A percentile compares a stretch with the other conserved stretches of the same genome.
phyloP scores from a whole-genome alignment of 1,139 yeast species.

The Yarrowia galli region DNA sequence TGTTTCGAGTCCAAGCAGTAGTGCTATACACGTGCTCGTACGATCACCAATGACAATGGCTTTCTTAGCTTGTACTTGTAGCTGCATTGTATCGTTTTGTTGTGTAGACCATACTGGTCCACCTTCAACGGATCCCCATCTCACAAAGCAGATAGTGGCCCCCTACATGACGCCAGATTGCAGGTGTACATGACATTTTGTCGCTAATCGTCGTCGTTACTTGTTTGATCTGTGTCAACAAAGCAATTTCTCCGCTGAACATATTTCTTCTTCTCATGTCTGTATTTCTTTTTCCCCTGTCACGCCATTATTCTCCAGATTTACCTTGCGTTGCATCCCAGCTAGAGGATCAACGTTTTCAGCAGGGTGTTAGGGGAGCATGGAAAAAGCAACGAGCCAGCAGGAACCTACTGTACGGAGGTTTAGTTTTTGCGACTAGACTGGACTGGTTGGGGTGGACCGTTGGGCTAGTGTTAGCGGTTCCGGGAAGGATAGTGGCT shows the following conservation, averaged over 20 bases:
- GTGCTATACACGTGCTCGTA: too few species aligned
- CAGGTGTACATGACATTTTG: background rate
- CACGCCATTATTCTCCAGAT: slow-evolving; percentile 24
- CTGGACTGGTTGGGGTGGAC: background rate
- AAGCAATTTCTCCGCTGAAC: background rate
- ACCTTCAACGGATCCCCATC: too few species aligned
- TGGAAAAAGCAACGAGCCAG: slow-evolving; percentile 9
- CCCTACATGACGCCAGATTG: slow-evolving; percentile 8
- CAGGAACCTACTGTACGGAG: background rate
- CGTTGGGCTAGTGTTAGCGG: background rate
- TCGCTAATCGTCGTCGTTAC: background rate
- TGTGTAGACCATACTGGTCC: background rate
- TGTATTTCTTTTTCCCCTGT: slow-evolving; percentile 3
- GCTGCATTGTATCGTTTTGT: background rate
- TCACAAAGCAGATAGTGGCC: background rate
- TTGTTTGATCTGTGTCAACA: background rate
- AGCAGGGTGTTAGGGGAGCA: slow-evolving; percentile 20
- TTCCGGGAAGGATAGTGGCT: background rate
- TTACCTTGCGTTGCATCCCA: slow-evolving; percentile 19
- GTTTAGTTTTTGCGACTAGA: background rate
- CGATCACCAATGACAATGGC: background rate
- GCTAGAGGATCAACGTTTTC: slow-evolving; percentile 4
- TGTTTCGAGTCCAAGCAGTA: too few species aligned
- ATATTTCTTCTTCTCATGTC: background rate
- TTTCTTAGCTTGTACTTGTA: background rate